These are phyloP conservation scores for Pseudopithomyces maydicus DNA, from an alignment of 2,329 filamentous ascomycete species.

Conservation along the genomic window DNA sequence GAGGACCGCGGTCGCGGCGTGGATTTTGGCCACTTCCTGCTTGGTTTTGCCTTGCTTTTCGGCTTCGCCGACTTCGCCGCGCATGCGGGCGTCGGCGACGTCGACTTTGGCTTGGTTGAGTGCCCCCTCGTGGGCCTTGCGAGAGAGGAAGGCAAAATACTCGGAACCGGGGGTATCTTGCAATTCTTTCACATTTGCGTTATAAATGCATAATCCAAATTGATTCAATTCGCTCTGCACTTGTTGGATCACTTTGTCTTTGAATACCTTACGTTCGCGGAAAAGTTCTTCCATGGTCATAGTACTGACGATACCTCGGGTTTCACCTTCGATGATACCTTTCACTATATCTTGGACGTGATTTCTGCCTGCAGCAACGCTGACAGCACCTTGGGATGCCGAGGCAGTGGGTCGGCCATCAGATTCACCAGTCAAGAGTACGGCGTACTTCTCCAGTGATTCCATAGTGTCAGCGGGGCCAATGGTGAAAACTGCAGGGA, in stretches of 20 bases:
- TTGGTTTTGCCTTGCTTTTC: slow-evolving; percentile 80
- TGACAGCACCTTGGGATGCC: slow-evolving; percentile 42
- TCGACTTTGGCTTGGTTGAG: slow-evolving; percentile 76
- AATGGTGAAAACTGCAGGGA: slow-evolving; percentile 85
- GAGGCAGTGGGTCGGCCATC: slow-evolving; percentile 49
- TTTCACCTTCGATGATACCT: slow-evolving; percentile 89
- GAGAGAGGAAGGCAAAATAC: slow-evolving; percentile 81
- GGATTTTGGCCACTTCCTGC: slow-evolving; percentile 85
- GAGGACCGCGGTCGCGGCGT: slow-evolving; percentile 81
- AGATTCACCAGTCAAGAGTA: slow-evolving; percentile 71
- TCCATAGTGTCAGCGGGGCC: slow-evolving; percentile 75
- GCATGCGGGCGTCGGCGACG: slow-evolving; percentile 63
- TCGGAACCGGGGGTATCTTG: slow-evolving; percentile 80
- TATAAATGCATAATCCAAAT: slow-evolving; percentile 73
- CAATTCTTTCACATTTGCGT: slow-evolving; percentile 83
- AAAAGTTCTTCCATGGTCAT: slow-evolving; percentile 97
- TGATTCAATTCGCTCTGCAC: slow-evolving; percentile 80
- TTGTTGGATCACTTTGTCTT: slow-evolving; percentile 66
- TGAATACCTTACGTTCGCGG: slow-evolving; percentile 76
- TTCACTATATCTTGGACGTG: slow-evolving; percentile 87
- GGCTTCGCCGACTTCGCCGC: slow-evolving; percentile 76
- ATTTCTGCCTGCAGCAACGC: slow-evolving; percentile 55
- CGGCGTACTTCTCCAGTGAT: slow-evolving; percentile 79
- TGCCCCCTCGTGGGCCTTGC: slow-evolving; percentile 84
- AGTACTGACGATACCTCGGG: slow-evolving; percentile 77